These are phyloP conservation scores for Microglena sp. DNA, from an alignment of 139 green algal species.

Conservation along the genomic window DNA sequence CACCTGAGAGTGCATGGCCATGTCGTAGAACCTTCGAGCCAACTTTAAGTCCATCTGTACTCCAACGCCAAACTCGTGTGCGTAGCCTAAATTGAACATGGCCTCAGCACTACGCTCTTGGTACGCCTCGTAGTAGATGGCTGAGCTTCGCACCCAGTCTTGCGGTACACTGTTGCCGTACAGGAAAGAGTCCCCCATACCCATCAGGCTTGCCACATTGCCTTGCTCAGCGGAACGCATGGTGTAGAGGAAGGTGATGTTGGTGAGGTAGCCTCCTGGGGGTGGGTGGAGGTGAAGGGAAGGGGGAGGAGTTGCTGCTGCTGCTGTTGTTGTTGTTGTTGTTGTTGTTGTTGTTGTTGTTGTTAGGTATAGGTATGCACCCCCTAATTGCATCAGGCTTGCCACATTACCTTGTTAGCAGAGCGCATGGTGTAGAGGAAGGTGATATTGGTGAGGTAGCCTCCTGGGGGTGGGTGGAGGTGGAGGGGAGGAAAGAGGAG, in stretches of 20 bases:
- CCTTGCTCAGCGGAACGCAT: slow-evolving; percentile 55
- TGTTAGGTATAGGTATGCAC: too few relatives aligned
- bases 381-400: too few relatives aligned
- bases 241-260: too few relatives aligned
- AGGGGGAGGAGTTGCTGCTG: background rate
- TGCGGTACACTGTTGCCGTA: slow-evolving; percentile 61
- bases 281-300: background rate
- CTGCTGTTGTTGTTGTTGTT: background rate
- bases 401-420: too few relatives aligned
- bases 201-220: slow-evolving; percentile 64
- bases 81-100: slow-evolving; percentile 90
- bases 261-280: too few relatives aligned
- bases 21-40: slow-evolving; percentile 55
- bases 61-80: slow-evolving; percentile 83
- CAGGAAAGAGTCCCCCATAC: slow-evolving; percentile 77
- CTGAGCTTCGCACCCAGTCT: slow-evolving; percentile 32
- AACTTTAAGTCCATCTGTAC: slow-evolving; percentile 50
- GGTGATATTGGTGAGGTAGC: too few relatives aligned
- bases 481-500: too few relatives aligned
- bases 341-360: too few relatives aligned
- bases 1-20: slow-evolving; percentile 34
- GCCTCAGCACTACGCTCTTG: slow-evolving; percentile 54
- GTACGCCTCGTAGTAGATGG: slow-evolving; percentile 47
- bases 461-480: too few relatives aligned
- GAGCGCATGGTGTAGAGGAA: too few relatives aligned